Percentiles rank a stretch among this genome's conserved stretches.
These are phyloP conservation scores for Yamadazyma phyllophila DNA, from an alignment of 805 yeast genomes.

Conservation along the genomic window DNA sequence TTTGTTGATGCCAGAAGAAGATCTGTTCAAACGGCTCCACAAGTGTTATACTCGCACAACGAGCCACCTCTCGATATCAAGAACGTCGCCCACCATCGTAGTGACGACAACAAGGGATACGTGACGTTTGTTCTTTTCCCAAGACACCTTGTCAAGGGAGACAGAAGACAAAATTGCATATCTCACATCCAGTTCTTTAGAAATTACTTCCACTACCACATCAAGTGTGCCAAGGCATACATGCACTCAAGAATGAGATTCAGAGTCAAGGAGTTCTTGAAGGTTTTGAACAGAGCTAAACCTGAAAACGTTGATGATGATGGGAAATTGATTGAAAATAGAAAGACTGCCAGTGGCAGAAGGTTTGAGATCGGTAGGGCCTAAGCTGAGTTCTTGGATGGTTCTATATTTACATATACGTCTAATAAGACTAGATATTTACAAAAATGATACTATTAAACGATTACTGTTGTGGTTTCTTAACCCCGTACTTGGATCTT, in stretches of 20 bases:
- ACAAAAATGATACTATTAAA: not conserved
- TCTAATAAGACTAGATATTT: conserved; percentile 1
- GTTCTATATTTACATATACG: not conserved
- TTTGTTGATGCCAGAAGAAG: conserved; percentile 95
- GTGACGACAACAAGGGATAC: conserved; percentile 47
- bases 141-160: conserved; percentile 62
- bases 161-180: conserved; percentile 80
- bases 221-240: conserved; percentile 96
- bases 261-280: conserved; percentile 89
- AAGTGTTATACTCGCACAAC: conserved; percentile 83
- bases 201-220: conserved; percentile 97
- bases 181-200: conserved; percentile 90
- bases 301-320: conserved; percentile 85
- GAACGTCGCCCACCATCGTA: conserved; percentile 27
- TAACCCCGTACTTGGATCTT: conserved; percentile 91
- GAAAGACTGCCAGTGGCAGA: conserved; percentile 74
- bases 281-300: conserved; percentile 94
- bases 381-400: conserved; percentile 1
- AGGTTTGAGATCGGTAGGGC: conserved; percentile 45
- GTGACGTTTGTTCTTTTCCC: conserved; percentile 77
- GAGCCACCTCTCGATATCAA: conserved; percentile 87
- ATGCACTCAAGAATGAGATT: conserved; percentile 98
- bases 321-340: conserved; percentile 41
- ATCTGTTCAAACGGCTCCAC: conserved; percentile 97
- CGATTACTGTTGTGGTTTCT: conserved; percentile 55